Evolutionary conservation across 805 yeast species (phyloP), one percentile per base, ranked within the genome.

Genomic region (Nakazawaea ernobii): DNA sequence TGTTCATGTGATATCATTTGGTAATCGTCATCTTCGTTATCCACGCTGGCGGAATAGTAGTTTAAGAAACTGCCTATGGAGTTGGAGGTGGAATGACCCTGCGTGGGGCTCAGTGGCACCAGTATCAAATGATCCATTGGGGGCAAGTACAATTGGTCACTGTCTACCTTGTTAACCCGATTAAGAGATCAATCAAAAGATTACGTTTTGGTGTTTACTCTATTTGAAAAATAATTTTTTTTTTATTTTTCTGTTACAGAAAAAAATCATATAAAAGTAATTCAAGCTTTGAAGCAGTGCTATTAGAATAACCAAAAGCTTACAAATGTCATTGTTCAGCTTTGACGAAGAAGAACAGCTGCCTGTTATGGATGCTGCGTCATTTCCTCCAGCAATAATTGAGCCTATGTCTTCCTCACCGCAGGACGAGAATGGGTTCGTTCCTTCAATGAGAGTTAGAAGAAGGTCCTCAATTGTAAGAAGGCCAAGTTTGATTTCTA

Each of bases 281-380:
- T 20, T 20, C 24, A 3, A 20, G 24, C 5, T 20, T 20, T 20
- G 24, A 20, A 20, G 24, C 24, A 5, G 14, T 33, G 11, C 17
- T 8, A 13, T 3, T 14, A 33, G 36, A 17, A 9, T 15, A 20
- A 8, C 3, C 4, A 30, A 15, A 30, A 6, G 13, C 3, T 28
- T 11, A 4, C 14, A 40, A 29, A 39, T 40, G 49, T 33, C 32
- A 4, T 13, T 42, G 28, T 35, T 48, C 43, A 49, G 44, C 32
- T 52, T 53, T 32, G 57, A 55, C 39, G 53, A 32, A 5, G 57
- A 52, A 8, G 51, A 49, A 2, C 46, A 39, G 32, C 30, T 44
- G 10, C 5, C 29, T 24, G 8, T 15, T 8, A 11, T 11, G 27
- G n/a, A 32, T 14, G 20, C 13, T 11, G 10, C 8, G 6, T 17